Conservation (phyloP, 768 basidiomycete genomes). For the Rhizopogon vinicolor region DNA sequence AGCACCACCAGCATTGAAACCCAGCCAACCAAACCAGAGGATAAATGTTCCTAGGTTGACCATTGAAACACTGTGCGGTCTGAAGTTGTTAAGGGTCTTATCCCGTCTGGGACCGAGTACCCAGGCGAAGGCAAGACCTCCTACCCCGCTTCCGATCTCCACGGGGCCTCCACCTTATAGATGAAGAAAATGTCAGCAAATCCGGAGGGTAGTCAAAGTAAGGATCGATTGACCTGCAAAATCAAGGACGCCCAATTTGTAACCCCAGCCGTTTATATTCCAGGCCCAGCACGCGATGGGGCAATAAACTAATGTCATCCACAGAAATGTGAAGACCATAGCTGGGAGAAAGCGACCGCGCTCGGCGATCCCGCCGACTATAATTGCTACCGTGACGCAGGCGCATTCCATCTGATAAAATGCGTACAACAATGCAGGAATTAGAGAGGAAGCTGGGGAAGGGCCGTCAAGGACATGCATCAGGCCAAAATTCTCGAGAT, state of each 20-base stretch:
- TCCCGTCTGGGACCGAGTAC: constrained; percentile 80
- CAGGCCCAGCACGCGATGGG: constrained; percentile 86
- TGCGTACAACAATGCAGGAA: constrained; percentile 79
- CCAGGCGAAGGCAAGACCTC: constrained; percentile 82
- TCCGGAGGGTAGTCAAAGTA: background rate
- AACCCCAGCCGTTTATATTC: constrained; percentile 79
- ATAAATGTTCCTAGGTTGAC: constrained; percentile 82
- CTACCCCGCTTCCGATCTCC: constrained; percentile 82
- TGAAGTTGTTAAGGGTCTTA: constrained; percentile 69
- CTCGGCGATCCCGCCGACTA: constrained; percentile 81
- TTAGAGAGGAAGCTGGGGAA: constrained; percentile 73
- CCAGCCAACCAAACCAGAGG: constrained; percentile 85
- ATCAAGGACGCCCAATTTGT: constrained; percentile 83
- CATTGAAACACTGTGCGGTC: constrained; percentile 83
- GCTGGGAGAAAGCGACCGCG: constrained; percentile 80
- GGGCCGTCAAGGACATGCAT: constrained; percentile 64
- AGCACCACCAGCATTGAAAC: constrained; percentile 87
- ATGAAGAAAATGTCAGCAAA: background rate
- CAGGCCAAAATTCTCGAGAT: constrained; percentile 79
- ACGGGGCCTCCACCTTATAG: constrained; percentile 76
- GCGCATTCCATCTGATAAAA: constrained; percentile 89
- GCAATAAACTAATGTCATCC: constrained; percentile 86
- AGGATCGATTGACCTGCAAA: constrained; percentile 56
- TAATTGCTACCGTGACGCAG: constrained; percentile 72
- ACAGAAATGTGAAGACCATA: constrained; percentile 77